phyloP scores from a whole-genome alignment of 2,329 filamentous ascomycete species.

The Exutisphaerella laricina region DNA sequence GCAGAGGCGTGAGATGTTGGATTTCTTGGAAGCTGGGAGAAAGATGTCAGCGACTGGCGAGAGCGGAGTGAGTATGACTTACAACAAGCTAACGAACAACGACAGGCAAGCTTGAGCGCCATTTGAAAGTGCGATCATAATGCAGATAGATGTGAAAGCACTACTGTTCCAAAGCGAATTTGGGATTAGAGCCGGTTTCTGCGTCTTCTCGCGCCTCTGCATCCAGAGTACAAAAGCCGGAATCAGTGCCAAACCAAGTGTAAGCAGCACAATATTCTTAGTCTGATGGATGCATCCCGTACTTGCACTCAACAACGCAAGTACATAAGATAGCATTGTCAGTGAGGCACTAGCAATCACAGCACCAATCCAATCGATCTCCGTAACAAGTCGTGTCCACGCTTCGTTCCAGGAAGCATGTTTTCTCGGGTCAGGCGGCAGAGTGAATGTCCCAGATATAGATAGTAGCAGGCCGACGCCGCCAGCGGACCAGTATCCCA shows the following conservation, averaged over 20 bases:
- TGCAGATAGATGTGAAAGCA: slow-evolving; percentile 53
- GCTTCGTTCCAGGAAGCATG: slow-evolving; percentile 22
- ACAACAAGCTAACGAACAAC: slow-evolving; percentile 13
- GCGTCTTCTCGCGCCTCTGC: slow-evolving; percentile 41
- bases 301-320: slow-evolving; percentile 29
- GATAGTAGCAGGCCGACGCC: slow-evolving; percentile 40
- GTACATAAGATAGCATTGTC: slow-evolving; percentile 47
- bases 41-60: slow-evolving; percentile 1
- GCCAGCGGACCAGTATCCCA: slow-evolving; percentile 46
- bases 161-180: slow-evolving; percentile 56
- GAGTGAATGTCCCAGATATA: slow-evolving; percentile 34
- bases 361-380: slow-evolving; percentile 52
- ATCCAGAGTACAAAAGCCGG: slow-evolving; percentile 53
- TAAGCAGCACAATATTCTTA: slow-evolving; percentile 37
- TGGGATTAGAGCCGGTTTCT: slow-evolving; percentile 54
- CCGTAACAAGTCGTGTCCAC: slow-evolving; percentile 30
- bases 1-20: slow-evolving; percentile 17
- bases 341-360: slow-evolving; percentile 43
- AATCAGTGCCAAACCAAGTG: slow-evolving; percentile 40
- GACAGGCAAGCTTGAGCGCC: slow-evolving; percentile 37
- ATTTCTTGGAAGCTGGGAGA: slow-evolving; percentile 25
- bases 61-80: too few species aligned
- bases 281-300: slow-evolving; percentile 16
- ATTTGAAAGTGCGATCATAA: slow-evolving; percentile 37
- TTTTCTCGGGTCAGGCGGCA: slow-evolving; percentile 31